Evolutionary conservation across 2,329 filamentous ascomycete genomes (phyloP).

Genomic region (Xylaria digitata): DNA sequence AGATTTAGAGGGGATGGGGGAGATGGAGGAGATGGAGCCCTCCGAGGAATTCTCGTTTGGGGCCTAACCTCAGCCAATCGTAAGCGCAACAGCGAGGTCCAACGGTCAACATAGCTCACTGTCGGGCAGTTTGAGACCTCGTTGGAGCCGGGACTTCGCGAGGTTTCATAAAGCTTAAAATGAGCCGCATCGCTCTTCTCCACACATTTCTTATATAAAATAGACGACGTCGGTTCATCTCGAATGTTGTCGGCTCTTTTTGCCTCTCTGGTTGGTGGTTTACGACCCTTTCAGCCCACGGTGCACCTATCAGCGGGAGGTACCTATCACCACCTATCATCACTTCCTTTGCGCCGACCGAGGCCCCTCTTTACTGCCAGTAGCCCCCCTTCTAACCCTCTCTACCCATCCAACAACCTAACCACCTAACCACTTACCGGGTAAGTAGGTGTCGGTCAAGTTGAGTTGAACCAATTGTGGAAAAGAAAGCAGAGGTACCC

Average conservation of each 20-base stretch:
- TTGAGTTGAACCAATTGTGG: slow-evolving; percentile 23
- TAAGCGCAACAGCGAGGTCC: slow-evolving; percentile 27
- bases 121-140: slow-evolving; percentile 39
- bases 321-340: too few species aligned
- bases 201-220: slow-evolving; percentile 46
- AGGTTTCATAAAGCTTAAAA: slow-evolving; percentile 47
- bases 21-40: slow-evolving; percentile 18
- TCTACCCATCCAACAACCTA: too few species aligned
- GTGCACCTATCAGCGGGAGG: slow-evolving; percentile 1
- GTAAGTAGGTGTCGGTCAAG: neutral
- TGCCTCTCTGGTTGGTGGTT: slow-evolving; percentile 1
- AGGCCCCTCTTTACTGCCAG: slow-evolving; percentile 18
- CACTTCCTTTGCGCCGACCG: slow-evolving; percentile 19
- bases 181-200: slow-evolving; percentile 49
- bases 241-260: slow-evolving; percentile 4
- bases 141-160: slow-evolving; percentile 46
- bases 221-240: slow-evolving; percentile 39
- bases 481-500: neutral
- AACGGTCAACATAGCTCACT: slow-evolving; percentile 35
- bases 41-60: slow-evolving; percentile 50
- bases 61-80: slow-evolving; percentile 46
- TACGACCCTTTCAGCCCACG: slow-evolving; percentile 15
- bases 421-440: too few species aligned
- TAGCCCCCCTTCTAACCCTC: slow-evolving; percentile 2
- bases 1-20: neutral